Evolutionary conservation across 257 asterid genomes (phyloP).

Genomic region (Nicotiana undulata): DNA sequence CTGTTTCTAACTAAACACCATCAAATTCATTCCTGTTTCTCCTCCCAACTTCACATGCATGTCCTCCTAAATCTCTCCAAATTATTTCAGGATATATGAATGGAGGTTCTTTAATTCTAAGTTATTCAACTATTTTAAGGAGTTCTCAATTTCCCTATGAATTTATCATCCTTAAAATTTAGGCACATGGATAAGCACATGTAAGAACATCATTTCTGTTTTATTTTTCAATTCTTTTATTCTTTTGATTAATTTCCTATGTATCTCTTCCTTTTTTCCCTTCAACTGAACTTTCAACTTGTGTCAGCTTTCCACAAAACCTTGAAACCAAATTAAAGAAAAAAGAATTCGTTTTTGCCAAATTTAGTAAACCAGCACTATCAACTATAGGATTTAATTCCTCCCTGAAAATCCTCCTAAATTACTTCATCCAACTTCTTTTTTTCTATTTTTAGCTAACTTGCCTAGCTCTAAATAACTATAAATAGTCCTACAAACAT

Average conservation of each 20-base stretch:
- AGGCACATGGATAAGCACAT: slow-evolving; percentile 1
- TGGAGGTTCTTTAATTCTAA: neutral
- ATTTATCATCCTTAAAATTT: neutral
- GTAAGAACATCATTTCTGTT: neutral
- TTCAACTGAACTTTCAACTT: neutral
- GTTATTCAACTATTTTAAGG: no score
- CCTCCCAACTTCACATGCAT: neutral
- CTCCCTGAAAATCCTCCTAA: neutral
- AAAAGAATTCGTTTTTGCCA: neutral
- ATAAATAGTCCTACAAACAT: neutral
- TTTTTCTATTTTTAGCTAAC: neutral
- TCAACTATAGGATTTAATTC: neutral
- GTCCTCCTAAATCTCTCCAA: neutral
- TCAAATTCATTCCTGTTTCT: neutral
- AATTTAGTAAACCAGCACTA: neutral
- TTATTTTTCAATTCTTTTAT: neutral
- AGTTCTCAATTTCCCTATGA: neutral
- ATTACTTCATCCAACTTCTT: neutral
- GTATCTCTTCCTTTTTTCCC: neutral
- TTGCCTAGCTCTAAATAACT: neutral
- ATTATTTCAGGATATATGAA: neutral
- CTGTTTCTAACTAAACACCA: neutral
- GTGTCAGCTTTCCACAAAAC: neutral
- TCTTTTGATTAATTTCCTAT: neutral
- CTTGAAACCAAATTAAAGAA: neutral